Evolutionary conservation across 2,329 filamentous ascomycete genomes (phyloP).

Genomic region (Talaromyces pinophilus): DNA sequence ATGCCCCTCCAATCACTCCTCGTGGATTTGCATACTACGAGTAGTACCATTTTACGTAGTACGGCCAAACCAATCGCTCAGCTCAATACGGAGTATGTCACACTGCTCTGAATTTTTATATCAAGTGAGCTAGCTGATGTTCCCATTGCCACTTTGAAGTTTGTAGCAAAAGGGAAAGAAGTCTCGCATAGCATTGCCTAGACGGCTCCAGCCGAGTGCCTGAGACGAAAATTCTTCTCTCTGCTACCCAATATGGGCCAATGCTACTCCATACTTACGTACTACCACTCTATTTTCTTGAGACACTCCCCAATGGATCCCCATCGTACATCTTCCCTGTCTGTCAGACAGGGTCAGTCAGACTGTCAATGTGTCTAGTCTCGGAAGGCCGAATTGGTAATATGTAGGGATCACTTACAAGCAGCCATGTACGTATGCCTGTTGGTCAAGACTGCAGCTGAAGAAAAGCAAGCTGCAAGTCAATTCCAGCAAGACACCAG

Average conservation of each 20-base stretch:
- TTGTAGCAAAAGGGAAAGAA: neutral
- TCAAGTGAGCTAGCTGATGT: neutral
- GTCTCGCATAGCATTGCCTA: neutral
- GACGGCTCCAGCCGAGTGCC: neutral
- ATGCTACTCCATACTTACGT: neutral
- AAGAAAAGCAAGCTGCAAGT: neutral
- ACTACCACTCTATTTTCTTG: neutral
- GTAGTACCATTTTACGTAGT: too few relatives aligned
- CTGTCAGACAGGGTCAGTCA: neutral
- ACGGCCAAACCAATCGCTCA: neutral
- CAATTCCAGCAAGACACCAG: neutral
- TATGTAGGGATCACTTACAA: neutral
- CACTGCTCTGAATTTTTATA: neutral
- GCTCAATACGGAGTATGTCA: neutral
- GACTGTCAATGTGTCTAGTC: neutral
- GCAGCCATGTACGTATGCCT: neutral
- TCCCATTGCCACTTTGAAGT: neutral
- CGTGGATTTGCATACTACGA: too few relatives aligned
- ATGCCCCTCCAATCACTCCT: neutral
- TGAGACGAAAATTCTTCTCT: constrained; percentile 1
- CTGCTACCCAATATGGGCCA: constrained; percentile 7
- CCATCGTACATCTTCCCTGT: neutral
- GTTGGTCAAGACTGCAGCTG: neutral
- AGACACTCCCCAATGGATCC: neutral
- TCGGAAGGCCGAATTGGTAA: neutral